These are phyloP conservation scores for Rhizodiscina lignyota DNA, from an alignment of 495 filamentous ascomycete species.

Conservation along the genomic window DNA sequence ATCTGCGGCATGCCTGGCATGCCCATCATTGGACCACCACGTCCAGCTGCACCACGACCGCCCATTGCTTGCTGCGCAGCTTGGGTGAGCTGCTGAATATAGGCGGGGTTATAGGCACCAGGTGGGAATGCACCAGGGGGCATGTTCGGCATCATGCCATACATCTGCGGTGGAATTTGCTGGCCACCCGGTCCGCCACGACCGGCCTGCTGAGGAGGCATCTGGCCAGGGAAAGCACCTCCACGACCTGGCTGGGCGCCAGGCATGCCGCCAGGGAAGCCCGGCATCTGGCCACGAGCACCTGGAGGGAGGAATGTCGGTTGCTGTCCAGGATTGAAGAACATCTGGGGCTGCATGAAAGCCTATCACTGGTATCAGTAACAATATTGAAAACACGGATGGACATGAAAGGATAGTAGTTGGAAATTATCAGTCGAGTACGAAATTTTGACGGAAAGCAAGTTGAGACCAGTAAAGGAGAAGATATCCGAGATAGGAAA, in stretches of 20 bases:
- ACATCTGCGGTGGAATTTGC: constrained; percentile 69
- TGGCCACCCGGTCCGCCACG: constrained; percentile 62
- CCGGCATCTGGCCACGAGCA: constrained; percentile 52
- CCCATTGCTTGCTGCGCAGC: constrained; percentile 38
- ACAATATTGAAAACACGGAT: not conserved
- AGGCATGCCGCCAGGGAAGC: constrained; percentile 75
- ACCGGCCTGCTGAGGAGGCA: constrained; percentile 66
- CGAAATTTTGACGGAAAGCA: not conserved
- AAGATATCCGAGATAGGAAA: too few species aligned
- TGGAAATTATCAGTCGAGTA: not conserved
- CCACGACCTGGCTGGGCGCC: constrained; percentile 66
- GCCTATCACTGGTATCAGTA: constrained; percentile 8
- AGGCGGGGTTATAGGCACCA: constrained; percentile 16
- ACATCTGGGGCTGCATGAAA: constrained; percentile 72
- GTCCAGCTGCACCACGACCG: constrained; percentile 51
- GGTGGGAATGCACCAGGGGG: constrained; percentile 37
- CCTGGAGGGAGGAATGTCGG: constrained; percentile 47
- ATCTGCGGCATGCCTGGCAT: constrained; percentile 49
- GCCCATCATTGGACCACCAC: constrained; percentile 58
- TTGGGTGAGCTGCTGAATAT: constrained; percentile 21
- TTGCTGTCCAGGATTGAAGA: constrained; percentile 77
- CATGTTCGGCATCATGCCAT: constrained; percentile 53
- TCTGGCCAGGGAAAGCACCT: constrained; percentile 64
- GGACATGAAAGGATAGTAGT: not conserved
- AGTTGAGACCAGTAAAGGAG: too few species aligned